Evolutionary conservation across 768 basidiomycete genomes (phyloP), one percentile per base, ranked within the genome.

Genomic region (Pleurotus djamor): DNA sequence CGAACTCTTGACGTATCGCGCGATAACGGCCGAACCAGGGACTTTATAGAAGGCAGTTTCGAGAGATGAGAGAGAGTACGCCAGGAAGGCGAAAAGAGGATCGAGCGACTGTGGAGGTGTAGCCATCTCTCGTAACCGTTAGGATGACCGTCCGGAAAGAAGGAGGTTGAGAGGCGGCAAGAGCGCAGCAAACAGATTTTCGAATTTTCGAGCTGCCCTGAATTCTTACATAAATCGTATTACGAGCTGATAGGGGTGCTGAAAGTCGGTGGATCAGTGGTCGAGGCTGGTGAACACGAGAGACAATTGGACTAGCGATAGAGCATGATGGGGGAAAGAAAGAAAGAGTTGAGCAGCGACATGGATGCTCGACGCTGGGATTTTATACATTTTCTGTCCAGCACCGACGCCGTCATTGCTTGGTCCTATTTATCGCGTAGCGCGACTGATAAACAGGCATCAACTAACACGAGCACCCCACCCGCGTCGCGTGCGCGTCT

Each of bases 1-100:
- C 0, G 93, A 96, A 33, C 92, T 94, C 75, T 85, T 89, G 76
- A 98, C 91, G 71, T 97, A 97, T 65, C 96, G 91, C 62, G 91
- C 84, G 62, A 94, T 74, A 60, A 95, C 89, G 2, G 88, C 85
- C 7, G 92, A 93, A 45, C 92, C 92, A 6, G 92, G 92, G 13
- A 94, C 72, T 61, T 81, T 84, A 76, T 83, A 85, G 72, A 95
- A 94, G 0, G 82, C 79, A 13, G 79, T 75, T 71, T 92, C 86
- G 3, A 86, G 65, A 2, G 81, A 83, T 3, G 81, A 73, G 43
- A 91, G 74, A 0, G 85, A 79, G 48, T 82, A 78, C 2, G 89
- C 81, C 47, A 96, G 73, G 63, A 92, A 80, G 3, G 83, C 71
- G 67, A 94, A 83, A 35, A 94, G 62, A 7, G 80, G 79, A 54